phyloP scores from a whole-genome alignment of 352 stramenopile genomes.

The Globisporangium paddicum region DNA sequence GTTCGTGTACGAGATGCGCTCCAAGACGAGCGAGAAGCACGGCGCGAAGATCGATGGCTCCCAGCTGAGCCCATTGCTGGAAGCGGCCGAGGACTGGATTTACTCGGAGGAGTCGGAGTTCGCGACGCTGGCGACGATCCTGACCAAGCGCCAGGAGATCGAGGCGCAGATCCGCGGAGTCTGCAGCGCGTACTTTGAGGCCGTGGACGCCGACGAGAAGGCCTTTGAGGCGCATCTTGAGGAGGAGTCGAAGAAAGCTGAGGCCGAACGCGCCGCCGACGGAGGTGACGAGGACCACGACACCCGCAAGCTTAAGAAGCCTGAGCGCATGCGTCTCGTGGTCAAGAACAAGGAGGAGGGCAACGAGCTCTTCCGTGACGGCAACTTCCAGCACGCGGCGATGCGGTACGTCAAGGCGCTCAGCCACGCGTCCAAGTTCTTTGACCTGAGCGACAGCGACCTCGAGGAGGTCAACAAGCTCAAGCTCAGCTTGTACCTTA shows the following conservation, averaged over 20 bases:
- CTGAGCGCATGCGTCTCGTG: constrained; percentile 92
- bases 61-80: constrained; percentile 61
- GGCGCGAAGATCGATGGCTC: constrained; percentile 63
- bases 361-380: constrained; percentile 91
- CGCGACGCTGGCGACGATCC: constrained; percentile 54
- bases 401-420: constrained; percentile 91
- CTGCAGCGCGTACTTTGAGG: constrained; percentile 67
- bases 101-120: constrained; percentile 86
- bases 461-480: constrained; percentile 84
- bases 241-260: constrained; percentile 63
- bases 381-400: constrained; percentile 86
- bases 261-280: constrained; percentile 63
- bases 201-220: constrained; percentile 54
- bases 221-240: constrained; percentile 74
- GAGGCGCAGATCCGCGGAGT: constrained; percentile 41
- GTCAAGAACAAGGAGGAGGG: constrained; percentile 95
- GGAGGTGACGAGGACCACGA: constrained; percentile 89
- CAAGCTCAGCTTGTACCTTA: constrained; percentile 90
- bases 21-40: constrained; percentile 66
- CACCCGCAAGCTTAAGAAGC: constrained; percentile 90
- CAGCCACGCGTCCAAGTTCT: constrained; percentile 90
- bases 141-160: constrained; percentile 49
- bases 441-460: constrained; percentile 82
- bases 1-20: constrained; percentile 89
- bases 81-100: constrained; percentile 89